These are phyloP conservation scores for Coleophoma cylindrospora DNA, from an alignment of 2,329 filamentous ascomycete genomes.

Conservation along the genomic window DNA sequence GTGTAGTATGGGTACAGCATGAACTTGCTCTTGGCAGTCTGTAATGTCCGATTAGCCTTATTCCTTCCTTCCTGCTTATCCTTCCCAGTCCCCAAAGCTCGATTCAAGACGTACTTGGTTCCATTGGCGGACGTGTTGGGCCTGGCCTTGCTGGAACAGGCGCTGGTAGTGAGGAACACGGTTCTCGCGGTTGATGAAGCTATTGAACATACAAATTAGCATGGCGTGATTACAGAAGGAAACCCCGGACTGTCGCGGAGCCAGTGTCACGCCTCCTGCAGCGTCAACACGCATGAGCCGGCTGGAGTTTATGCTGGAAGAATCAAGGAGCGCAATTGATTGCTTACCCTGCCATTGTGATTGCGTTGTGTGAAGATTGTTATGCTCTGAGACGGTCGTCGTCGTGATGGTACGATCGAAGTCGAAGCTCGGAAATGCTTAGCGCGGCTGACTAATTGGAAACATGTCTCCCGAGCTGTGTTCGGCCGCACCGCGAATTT, in stretches of 20 bases:
- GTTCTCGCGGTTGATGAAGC: constrained; percentile 67
- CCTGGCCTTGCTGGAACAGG: constrained; percentile 70
- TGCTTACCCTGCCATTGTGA: constrained; percentile 27
- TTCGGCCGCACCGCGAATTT: no score
- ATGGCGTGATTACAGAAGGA: no score
- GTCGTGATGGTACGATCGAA: constrained; percentile 6
- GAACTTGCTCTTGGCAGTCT: constrained; percentile 61
- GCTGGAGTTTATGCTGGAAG: not conserved
- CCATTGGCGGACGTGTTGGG: constrained; percentile 66
- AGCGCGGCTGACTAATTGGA: constrained; percentile 1
- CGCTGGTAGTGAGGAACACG: constrained; percentile 71
- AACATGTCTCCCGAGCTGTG: not conserved
- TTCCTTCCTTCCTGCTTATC: not conserved
- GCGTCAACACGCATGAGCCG: no score
- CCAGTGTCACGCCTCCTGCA: no score
- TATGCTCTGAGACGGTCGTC: constrained; percentile 5
- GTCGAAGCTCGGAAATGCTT: constrained; percentile 1
- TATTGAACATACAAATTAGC: constrained; percentile 7
- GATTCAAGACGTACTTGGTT: constrained; percentile 58
- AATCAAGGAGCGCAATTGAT: not conserved
- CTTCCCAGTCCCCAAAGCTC: no score
- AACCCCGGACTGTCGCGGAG: no score
- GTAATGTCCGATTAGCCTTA: constrained; percentile 9
- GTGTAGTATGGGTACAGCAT: constrained; percentile 66
- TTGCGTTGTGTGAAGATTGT: constrained; percentile 7